Percentiles rank a stretch among this genome's conserved stretches.
phyloP scores from a whole-genome alignment of 352 stramenopile genomes.

The Globisporangium camurandrum region DNA sequence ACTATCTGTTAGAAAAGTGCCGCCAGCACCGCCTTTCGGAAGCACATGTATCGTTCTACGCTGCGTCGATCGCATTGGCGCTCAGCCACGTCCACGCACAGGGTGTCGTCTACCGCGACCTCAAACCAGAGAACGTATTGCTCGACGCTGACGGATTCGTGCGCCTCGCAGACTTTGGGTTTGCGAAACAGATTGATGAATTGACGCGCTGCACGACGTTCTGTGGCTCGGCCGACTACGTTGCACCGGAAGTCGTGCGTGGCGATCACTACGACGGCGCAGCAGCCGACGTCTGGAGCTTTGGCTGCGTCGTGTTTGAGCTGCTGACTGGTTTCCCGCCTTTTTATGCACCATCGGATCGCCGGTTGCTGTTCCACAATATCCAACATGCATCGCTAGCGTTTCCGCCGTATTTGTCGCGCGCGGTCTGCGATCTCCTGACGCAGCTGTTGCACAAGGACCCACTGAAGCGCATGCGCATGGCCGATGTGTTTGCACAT shows the following conservation, averaged over 20 bases:
- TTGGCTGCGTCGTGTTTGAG: constrained; percentile 86
- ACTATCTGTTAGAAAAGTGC: constrained; percentile 89
- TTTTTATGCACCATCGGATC: constrained; percentile 90
- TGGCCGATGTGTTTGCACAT: constrained; percentile 62
- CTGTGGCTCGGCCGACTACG: constrained; percentile 80
- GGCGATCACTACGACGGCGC: constrained; percentile 66
- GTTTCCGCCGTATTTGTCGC: constrained; percentile 89
- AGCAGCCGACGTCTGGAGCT: constrained; percentile 79
- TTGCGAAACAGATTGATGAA: constrained; percentile 51
- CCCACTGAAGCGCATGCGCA: constrained; percentile 41
- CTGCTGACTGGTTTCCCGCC: constrained; percentile 78
- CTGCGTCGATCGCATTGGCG: constrained; percentile 93
- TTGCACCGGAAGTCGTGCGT: constrained; percentile 73
- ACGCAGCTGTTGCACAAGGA: constrained; percentile 58
- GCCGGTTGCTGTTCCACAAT: constrained; percentile 95
- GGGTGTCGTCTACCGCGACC: constrained; percentile 83
- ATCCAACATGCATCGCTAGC: constrained; percentile 89
- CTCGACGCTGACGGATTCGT: constrained; percentile 88
- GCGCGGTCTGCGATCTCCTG: constrained; percentile 51
- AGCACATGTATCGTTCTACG: constrained; percentile 92
- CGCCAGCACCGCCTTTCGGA: constrained; percentile 92
- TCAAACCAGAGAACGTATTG: constrained; percentile 91
- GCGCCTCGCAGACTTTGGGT: constrained; percentile 78
- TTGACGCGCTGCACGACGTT: constrained; percentile 69
- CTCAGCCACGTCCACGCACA: constrained; percentile 84